A percentile compares a stretch with the other conserved stretches of the same genome.
Conservation (phyloP, 1,284 basidiomycete species). For the Puccinia sorghi region DNA sequence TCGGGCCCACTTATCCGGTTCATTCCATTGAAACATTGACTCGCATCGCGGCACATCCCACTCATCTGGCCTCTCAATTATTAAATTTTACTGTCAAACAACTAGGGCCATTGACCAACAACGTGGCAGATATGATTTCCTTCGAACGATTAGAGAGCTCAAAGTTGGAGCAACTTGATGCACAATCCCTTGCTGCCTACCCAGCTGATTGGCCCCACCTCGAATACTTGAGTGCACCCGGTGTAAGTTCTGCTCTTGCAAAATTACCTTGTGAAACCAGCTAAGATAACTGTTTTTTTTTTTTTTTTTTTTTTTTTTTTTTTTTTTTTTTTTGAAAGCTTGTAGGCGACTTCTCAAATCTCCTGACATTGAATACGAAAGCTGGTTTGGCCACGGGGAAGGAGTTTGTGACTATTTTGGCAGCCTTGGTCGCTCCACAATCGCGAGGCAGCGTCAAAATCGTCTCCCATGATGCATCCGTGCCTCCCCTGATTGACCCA, state of each 20-base stretch:
- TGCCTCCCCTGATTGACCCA: constrained; percentile 34
- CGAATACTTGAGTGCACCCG: constrained; percentile 43
- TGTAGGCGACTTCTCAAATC: constrained; percentile 24
- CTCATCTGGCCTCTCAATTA: constrained; percentile 14
- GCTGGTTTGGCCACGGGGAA: constrained; percentile 11
- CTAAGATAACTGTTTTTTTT: no score
- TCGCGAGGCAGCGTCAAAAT: constrained; percentile 38
- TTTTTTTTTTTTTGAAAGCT: constrained; percentile 1
- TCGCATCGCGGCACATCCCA: not conserved
- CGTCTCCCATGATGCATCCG: constrained; percentile 18
- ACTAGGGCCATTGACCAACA: constrained; percentile 27
- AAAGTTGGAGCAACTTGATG: constrained; percentile 14
- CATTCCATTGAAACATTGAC: constrained; percentile 30
- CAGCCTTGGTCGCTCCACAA: constrained; percentile 31
- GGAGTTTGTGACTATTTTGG: constrained; percentile 33
- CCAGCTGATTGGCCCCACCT: constrained; percentile 47
- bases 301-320: not conserved
- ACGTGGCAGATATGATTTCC: constrained; percentile 39
- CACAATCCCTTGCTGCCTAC: constrained; percentile 7
- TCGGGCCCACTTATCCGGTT: constrained; percentile 34
- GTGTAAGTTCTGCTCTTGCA: not conserved
- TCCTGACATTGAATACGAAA: not conserved
- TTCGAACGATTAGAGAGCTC: not conserved
- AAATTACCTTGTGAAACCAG: no score
- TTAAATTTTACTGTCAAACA: constrained; percentile 25